A percentile compares a stretch with the other conserved stretches of the same genome.
Conservation (phyloP, 192 early-diverging fungal genomes). For the Geranomyces michiganensis region DNA sequence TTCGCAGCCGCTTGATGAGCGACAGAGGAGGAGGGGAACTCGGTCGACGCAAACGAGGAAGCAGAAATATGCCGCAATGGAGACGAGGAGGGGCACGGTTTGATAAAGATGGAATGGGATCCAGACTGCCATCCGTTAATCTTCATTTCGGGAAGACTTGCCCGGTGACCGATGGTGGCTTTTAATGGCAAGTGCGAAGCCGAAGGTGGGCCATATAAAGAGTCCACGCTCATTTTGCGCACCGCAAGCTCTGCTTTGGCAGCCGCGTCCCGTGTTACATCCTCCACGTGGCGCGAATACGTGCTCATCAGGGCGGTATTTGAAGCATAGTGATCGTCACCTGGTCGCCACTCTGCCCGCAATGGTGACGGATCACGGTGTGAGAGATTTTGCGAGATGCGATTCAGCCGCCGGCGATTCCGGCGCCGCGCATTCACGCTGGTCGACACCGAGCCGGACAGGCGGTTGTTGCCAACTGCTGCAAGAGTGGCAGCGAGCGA, state of each 20-base stretch:
- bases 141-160: no score
- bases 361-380: no score
- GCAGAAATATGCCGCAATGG: no score
- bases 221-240: conserved; percentile 1
- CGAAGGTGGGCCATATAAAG: not conserved
- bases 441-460: not conserved
- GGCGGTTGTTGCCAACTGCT: not conserved
- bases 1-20: no score
- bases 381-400: not conserved
- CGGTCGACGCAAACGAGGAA: no score
- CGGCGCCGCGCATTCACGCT: not conserved
- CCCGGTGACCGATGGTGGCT: no score
- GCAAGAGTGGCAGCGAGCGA: not conserved
- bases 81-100: no score
- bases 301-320: not conserved
- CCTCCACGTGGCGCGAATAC: not conserved
- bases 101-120: no score
- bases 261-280: not conserved
- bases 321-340: not conserved
- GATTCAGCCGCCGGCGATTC: not conserved
- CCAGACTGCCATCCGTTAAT: no score
- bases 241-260: conserved; percentile 4
- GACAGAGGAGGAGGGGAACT: no score
- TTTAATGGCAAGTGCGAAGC: no score
- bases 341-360: not conserved